These are phyloP conservation scores for Calocera cornea DNA, from an alignment of 768 basidiomycete genomes.

Conservation along the genomic window DNA sequence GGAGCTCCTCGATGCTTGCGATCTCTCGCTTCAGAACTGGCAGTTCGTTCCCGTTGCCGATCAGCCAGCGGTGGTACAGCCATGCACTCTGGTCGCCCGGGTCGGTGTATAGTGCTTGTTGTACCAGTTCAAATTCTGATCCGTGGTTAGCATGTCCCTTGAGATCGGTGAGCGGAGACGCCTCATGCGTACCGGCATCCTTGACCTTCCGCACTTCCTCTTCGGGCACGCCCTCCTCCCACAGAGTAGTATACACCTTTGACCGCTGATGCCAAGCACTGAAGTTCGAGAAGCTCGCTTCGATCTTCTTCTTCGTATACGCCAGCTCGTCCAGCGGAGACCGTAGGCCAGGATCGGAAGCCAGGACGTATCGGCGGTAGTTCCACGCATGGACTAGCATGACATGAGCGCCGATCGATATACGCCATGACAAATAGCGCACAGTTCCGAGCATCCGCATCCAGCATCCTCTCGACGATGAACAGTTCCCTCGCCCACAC, in stretches of 20 bases:
- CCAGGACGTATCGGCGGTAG: conserved; percentile 77
- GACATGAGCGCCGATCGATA: background rate
- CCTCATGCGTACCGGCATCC: conserved; percentile 47
- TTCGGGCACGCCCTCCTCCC: conserved; percentile 37
- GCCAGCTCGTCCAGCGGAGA: conserved; percentile 53
- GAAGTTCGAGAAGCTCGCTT: conserved; percentile 90
- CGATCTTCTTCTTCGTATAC: conserved; percentile 84
- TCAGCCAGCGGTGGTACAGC: conserved; percentile 97
- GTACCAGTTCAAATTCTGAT: conserved; percentile 81
- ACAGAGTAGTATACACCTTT: conserved; percentile 55
- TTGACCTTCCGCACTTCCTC: conserved; percentile 41
- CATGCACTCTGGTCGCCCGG: conserved; percentile 94
- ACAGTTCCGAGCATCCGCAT: conserved; percentile 90
- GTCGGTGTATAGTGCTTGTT: conserved; percentile 92
- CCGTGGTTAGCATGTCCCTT: too few species aligned
- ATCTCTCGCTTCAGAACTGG: conserved; percentile 61
- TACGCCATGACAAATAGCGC: conserved; percentile 19
- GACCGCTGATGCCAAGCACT: conserved; percentile 98
- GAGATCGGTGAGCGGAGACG: background rate
- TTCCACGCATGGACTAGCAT: conserved; percentile 81
- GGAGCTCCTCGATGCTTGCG: conserved; percentile 59
- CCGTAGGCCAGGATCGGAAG: conserved; percentile 46
- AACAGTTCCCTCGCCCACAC: conserved; percentile 78
- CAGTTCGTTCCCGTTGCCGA: conserved; percentile 54
- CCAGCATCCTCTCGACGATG: conserved; percentile 84